Conservation (phyloP, 805 yeast genomes). For the Metschnikowia lochheadii region DNA sequence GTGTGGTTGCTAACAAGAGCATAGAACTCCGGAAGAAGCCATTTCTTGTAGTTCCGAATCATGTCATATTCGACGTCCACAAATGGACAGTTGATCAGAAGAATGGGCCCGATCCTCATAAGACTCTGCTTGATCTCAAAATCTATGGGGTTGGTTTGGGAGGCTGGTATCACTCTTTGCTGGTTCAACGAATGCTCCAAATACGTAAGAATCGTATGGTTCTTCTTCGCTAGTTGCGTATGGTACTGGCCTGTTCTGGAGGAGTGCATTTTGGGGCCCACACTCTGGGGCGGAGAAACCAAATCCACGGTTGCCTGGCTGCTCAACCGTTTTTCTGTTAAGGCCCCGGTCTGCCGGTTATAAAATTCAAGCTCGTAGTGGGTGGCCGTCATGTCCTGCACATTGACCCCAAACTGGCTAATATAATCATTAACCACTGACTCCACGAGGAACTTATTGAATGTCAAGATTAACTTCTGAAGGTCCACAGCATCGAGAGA, state of each 20-base stretch:
- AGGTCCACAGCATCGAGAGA: slow-evolving; percentile 42
- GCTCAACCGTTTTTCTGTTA: slow-evolving; percentile 31
- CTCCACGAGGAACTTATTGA: slow-evolving; percentile 57
- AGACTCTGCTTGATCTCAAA: slow-evolving; percentile 52
- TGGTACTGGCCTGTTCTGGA: slow-evolving; percentile 1
- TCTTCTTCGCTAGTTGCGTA: slow-evolving; percentile 21
- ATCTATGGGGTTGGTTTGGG: slow-evolving; percentile 24
- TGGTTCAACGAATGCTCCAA: slow-evolving; percentile 61
- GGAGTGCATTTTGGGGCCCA: slow-evolving; percentile 13
- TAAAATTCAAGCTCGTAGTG: slow-evolving; percentile 39
- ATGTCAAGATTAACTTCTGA: slow-evolving; percentile 45
- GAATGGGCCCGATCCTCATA: slow-evolving; percentile 57
- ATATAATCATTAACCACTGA: slow-evolving; percentile 49
- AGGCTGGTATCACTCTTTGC: slow-evolving; percentile 47
- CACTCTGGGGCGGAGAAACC: slow-evolving; percentile 31
- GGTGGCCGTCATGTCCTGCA: slow-evolving; percentile 39
- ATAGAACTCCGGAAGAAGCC: slow-evolving; percentile 64
- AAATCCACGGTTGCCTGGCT: slow-evolving; percentile 43
- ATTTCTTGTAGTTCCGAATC: slow-evolving; percentile 46
- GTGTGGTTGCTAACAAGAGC: slow-evolving; percentile 30
- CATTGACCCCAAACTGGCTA: slow-evolving; percentile 20
- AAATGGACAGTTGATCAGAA: slow-evolving; percentile 58
- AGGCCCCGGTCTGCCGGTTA: slow-evolving; percentile 35
- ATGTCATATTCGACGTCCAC: slow-evolving; percentile 50
- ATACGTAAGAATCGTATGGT: slow-evolving; percentile 45